Conservation (phyloP, 495 filamentous ascomycete genomes). For the Podospora sp. region DNA sequence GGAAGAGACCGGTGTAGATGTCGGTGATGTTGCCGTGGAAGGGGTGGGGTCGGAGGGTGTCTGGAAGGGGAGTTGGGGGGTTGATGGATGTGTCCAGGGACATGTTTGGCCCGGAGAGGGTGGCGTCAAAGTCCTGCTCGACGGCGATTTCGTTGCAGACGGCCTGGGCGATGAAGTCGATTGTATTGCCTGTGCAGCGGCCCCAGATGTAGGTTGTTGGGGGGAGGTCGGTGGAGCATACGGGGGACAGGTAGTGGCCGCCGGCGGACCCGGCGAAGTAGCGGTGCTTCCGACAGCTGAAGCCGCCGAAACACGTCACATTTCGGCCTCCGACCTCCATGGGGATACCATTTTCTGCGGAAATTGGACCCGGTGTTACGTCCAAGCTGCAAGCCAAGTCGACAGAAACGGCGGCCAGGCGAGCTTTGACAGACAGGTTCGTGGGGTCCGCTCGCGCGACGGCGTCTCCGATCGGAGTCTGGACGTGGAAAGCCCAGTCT, state of each 20-base stretch:
- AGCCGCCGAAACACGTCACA: slow-evolving; percentile 3
- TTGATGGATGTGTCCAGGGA: neutral
- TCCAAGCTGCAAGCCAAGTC: neutral
- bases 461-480: neutral
- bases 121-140: slow-evolving; percentile 16
- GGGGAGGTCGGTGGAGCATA: neutral
- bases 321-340: slow-evolving; percentile 3
- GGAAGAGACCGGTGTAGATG: neutral
- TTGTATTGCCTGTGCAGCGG: neutral
- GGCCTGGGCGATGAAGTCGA: slow-evolving; percentile 7
- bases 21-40: slow-evolving; percentile 13
- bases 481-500: slow-evolving; percentile 14
- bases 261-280: slow-evolving; percentile 10
- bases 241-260: slow-evolving; percentile 2
- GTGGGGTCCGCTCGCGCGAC: neutral
- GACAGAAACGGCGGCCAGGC: slow-evolving; percentile 9
- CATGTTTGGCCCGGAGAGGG: slow-evolving; percentile 1
- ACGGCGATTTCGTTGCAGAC: slow-evolving; percentile 6
- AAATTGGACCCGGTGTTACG: neutral
- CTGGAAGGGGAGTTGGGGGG: neutral
- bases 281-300: slow-evolving; percentile 9
- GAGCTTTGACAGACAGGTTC: slow-evolving; percentile 4
- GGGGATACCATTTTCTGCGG: neutral
- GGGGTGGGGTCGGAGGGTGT: slow-evolving; percentile 5
- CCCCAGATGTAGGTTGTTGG: slow-evolving; percentile 11